phyloP scores from a whole-genome alignment of 2,329 filamentous ascomycete species.

The Metarhizium brunneum region DNA sequence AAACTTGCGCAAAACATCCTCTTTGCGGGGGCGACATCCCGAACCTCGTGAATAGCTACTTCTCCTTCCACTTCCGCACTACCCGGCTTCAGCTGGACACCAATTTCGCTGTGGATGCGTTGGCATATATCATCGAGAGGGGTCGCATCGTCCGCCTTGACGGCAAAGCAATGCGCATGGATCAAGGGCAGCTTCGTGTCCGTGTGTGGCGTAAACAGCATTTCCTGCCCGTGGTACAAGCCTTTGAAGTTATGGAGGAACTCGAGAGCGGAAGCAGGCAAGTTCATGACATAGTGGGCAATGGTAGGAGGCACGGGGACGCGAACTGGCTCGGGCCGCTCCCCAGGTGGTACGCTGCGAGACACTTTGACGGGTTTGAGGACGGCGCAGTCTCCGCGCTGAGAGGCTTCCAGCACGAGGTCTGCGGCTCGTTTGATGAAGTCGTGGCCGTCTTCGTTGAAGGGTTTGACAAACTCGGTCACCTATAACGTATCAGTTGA shows the following conservation, averaged over 20 bases:
- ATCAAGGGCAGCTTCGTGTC: slow-evolving; percentile 62
- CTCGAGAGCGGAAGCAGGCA: slow-evolving; percentile 79
- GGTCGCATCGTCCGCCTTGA: slow-evolving; percentile 67
- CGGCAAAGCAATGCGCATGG: slow-evolving; percentile 91
- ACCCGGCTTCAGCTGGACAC: slow-evolving; percentile 29
- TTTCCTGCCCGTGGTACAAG: slow-evolving; percentile 64
- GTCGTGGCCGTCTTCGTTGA: slow-evolving; percentile 69
- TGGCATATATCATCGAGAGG: slow-evolving; percentile 42
- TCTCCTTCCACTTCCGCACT: slow-evolving; percentile 38
- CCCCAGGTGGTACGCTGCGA: slow-evolving; percentile 26
- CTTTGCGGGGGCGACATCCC: slow-evolving; percentile 88
- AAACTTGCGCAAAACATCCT: slow-evolving; percentile 96
- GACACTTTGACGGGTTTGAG: slow-evolving; percentile 33
- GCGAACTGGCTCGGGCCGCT: slow-evolving; percentile 26
- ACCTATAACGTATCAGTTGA: slow-evolving; percentile 32
- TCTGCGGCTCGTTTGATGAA: slow-evolving; percentile 70
- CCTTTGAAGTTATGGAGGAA: slow-evolving; percentile 64
- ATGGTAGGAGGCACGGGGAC: slow-evolving; percentile 63
- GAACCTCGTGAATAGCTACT: slow-evolving; percentile 57
- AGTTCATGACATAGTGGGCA: slow-evolving; percentile 96
- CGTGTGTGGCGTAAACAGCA: slow-evolving; percentile 54
- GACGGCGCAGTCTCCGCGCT: slow-evolving; percentile 42
- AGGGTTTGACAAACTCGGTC: slow-evolving; percentile 61
- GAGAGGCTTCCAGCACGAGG: slow-evolving; percentile 42
- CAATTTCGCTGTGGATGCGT: slow-evolving; percentile 31